Evolutionary conservation across 2,329 filamentous ascomycete species (phyloP), one percentile per base, ranked within the genome.

Genomic region (Nemania diffusa): DNA sequence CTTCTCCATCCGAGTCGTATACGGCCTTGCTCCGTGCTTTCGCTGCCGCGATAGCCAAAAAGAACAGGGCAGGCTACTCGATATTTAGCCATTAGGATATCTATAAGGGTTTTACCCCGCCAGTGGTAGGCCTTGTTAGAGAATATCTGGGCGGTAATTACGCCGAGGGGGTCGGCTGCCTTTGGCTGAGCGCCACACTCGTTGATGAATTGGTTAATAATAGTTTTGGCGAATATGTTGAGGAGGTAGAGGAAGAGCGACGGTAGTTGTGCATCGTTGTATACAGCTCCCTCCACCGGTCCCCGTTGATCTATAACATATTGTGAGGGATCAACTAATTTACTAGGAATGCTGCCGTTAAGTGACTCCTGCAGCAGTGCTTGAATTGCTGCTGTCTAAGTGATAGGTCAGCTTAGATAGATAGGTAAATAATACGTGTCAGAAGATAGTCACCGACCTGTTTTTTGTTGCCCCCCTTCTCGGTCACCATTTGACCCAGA

Each of bases 71-170:
- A 97, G 3, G 88, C 84, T 17, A 92, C 84, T 67, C 94, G 89
- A 74, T 92, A 92, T 79, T 98, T 97, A 62, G 94, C 91, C 74
- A 97, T 90, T 32, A 98, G 84, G 66, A 98, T 92, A 76, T 97
- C 92, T 59, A 93, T 90, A 65, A 97, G 83, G 0, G 90, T 86
- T 55, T 86, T 80, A 8, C 88, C 90, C 57, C 90, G 86, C 84
- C 89, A 92, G 61, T 86, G 83, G 75, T 92, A 91, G 17, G 88
- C 84, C 20, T 87, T 84, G 59, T 87, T 84, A 0, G 92, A 91
- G 77, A 97, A 95, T 32, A 97, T 85, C 70, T 90, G 88, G 6
- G 91, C 91, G 0, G 90, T 85, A 26, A 94, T 84, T 26, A 95
- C 87, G n/a, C 93, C 93, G 51, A 97, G 86, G 0, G 92, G 91